phyloP scores from a whole-genome alignment of 106 monocot species.

The Amphibolis antarctica region DNA sequence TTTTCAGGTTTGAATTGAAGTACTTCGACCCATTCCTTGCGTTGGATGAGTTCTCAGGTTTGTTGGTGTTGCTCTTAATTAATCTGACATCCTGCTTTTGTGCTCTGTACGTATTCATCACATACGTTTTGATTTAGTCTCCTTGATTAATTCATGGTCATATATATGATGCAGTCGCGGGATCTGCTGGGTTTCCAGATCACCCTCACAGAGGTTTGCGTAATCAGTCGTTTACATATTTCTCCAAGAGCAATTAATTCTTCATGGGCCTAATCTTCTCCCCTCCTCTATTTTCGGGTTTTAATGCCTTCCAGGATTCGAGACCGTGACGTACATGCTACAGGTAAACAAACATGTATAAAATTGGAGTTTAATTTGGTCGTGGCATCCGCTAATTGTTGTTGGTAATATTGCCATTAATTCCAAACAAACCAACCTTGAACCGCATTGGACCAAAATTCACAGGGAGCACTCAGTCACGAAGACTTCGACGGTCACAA shows the following conservation, averaged over 20 bases:
- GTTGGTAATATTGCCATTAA: no score
- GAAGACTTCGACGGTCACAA: constrained; percentile 73
- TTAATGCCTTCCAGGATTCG: constrained; percentile 55
- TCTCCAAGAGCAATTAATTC: not conserved
- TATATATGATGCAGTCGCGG: constrained; percentile 24
- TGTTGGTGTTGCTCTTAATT: not conserved
- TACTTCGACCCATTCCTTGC: constrained; percentile 69
- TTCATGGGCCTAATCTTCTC: not conserved
- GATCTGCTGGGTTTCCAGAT: constrained; percentile 64
- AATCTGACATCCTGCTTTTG: not conserved
- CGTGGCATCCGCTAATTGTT: no score
- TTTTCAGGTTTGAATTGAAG: constrained; percentile 43
- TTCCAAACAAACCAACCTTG: no score
- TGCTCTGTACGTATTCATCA: not conserved
- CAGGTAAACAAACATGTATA: constrained; percentile 38
- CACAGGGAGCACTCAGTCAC: constrained; percentile 63
- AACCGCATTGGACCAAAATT: not conserved
- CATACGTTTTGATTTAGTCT: not conserved
- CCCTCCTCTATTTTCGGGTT: not conserved
- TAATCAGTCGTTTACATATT: no score
- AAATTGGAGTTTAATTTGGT: no score
- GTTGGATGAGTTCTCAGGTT: constrained; percentile 65
- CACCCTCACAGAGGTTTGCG: constrained; percentile 60
- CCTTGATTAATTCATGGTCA: not conserved
- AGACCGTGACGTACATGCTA: constrained; percentile 80